Conservation (phyloP, 345 rosid species). For the Rhizophora apiculata region DNA sequence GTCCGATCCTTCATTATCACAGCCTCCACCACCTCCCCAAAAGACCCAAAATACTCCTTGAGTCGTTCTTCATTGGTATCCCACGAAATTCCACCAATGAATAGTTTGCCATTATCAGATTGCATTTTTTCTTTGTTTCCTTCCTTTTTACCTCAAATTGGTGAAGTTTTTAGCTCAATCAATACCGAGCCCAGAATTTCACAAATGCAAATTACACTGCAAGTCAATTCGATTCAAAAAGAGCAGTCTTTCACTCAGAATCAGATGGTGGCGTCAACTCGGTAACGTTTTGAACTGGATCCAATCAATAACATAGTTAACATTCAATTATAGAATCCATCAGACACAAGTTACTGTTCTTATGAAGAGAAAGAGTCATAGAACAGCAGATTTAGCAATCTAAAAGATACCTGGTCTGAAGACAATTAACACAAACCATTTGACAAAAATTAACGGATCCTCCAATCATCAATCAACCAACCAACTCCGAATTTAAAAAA, state of each 20-base stretch:
- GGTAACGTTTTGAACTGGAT: slow-evolving; percentile 24
- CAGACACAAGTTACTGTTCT: no score
- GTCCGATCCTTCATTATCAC: slow-evolving; percentile 97
- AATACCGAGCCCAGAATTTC: slow-evolving; percentile 3
- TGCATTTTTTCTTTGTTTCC: slow-evolving; percentile 49
- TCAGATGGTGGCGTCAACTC: slow-evolving; percentile 3
- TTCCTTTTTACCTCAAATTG: slow-evolving; percentile 24
- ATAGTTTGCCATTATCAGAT: slow-evolving; percentile 86
- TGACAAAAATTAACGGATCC: slow-evolving; percentile 50
- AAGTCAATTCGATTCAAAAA: slow-evolving; percentile 8
- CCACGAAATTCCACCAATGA: slow-evolving; percentile 99
- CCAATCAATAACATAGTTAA: slow-evolving; percentile 21
- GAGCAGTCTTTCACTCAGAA: neutral
- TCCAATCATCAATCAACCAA: slow-evolving; percentile 34
- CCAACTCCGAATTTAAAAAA: slow-evolving; percentile 17
- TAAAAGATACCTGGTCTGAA: slow-evolving; percentile 2
- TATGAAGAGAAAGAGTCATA: neutral
- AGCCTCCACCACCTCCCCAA: slow-evolving; percentile 93
- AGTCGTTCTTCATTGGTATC: slow-evolving; percentile 93
- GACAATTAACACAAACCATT: slow-evolving; percentile 22
- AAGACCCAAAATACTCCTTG: slow-evolving; percentile 79
- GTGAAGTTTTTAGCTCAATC: slow-evolving; percentile 1
- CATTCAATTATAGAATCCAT: neutral
- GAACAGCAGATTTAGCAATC: neutral
- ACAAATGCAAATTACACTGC: slow-evolving; percentile 17